phyloP scores from a whole-genome alignment of 768 basidiomycete species.

The Leccinum subgranulosum region DNA sequence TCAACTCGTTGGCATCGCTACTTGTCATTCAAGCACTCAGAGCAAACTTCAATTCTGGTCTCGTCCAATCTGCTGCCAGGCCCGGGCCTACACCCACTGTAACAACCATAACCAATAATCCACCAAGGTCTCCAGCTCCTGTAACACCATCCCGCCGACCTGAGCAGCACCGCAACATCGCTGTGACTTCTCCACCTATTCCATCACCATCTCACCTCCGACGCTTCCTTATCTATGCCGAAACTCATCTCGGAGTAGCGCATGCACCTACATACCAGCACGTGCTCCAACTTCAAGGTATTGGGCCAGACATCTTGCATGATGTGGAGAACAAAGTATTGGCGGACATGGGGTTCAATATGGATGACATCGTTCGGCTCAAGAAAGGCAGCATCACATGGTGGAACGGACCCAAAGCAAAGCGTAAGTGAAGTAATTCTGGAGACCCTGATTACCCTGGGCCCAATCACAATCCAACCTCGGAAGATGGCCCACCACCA shows the following conservation, averaged over 20 bases:
- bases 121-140: background rate
- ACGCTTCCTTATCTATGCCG: conserved; percentile 1
- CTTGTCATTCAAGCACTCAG: conserved; percentile 4
- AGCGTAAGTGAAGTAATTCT: background rate
- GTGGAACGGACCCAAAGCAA: background rate
- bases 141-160: background rate
- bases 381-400: conserved; percentile 1
- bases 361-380: conserved; percentile 1
- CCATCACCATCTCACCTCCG: conserved; percentile 1
- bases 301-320: background rate
- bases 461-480: background rate
- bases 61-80: background rate
- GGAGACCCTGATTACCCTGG: background rate
- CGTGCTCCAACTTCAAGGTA: background rate
- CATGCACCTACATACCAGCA: no score
- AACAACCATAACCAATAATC: background rate
- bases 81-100: background rate
- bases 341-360: background rate
- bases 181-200: background rate
- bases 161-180: background rate
- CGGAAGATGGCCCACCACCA: background rate
- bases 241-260: background rate
- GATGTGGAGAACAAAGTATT: background rate
- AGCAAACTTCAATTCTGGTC: background rate
- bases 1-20: conserved; percentile 2